These are phyloP conservation scores for Discostella pseudostelligera DNA, from an alignment of 108 stramenopile genomes.

Conservation along the genomic window DNA sequence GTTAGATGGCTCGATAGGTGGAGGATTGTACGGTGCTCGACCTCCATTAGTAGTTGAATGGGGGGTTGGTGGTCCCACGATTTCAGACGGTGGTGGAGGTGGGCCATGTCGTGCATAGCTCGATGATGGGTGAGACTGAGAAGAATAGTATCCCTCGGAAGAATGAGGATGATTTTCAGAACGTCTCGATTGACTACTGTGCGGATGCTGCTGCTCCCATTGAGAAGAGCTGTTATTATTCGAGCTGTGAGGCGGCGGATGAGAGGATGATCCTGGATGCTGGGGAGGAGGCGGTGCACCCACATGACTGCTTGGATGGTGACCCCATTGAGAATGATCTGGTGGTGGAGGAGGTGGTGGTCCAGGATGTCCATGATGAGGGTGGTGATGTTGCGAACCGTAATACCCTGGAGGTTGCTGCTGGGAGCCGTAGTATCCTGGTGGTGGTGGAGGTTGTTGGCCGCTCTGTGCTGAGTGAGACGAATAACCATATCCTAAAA, in stretches of 20 bases:
- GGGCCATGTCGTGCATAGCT: conserved; percentile 31
- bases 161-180: conserved; percentile 10
- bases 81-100: conserved; percentile 32
- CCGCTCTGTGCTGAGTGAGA: too few relatives aligned
- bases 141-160: conserved; percentile 23
- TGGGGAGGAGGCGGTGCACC: not conserved
- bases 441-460: too few relatives aligned
- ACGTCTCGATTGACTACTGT: conserved; percentile 10
- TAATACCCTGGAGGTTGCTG: conserved; percentile 26
- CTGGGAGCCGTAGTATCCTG: too few relatives aligned
- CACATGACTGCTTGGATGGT: not conserved
- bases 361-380: conserved; percentile 22
- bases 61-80: conserved; percentile 7
- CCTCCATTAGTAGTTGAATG: conserved; percentile 10
- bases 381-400: conserved; percentile 21
- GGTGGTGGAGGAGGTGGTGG: conserved; percentile 12
- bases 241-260: conserved; percentile 4
- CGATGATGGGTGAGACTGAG: conserved; percentile 25
- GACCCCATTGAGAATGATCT: conserved; percentile 24
- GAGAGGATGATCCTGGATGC: conserved; percentile 14
- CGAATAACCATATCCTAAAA: too few relatives aligned
- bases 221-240: conserved; percentile 7
- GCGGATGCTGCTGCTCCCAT: conserved; percentile 24
- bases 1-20: not conserved
- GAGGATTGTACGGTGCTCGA: conserved; percentile 19